Base-by-base conservation (phyloP, 1,284 basidiomycete genomes). In the Wolfiporia cocos region DNA sequence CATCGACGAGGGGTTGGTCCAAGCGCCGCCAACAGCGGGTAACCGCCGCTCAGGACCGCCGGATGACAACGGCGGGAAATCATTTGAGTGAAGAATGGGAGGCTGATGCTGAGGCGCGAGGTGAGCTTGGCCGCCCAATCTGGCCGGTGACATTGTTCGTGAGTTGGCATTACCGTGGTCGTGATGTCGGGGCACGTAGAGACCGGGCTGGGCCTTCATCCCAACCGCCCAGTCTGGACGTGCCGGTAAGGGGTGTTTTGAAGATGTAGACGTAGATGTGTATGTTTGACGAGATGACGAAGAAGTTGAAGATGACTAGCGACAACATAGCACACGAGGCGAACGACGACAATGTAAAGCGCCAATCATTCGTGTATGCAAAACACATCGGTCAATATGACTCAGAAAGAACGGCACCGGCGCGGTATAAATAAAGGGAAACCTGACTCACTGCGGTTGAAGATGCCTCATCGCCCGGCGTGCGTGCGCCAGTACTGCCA, bases 191-290 rank as follows among this genome's bases (percentile, higher is more conserved):
- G 70, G 62, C 35, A 71, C 50, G 49, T 78, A 74, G 32, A 81
- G 59, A 10, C 74, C 80, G 32, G 79, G 76, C 48, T 84, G 78
- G 0, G 86, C 76, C 57, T 81, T 84, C 26, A 89, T 67, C 6
- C 86, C 85, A 10, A 89, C 84, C 18, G 86, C 86, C 86, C 87
- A 90, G 57, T 90, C 86, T 30, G 86, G 86, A 44, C 86, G 73
- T 3, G 85, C 66, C 9, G 86, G 86, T 34, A 90, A 69, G 19
- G 86, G 86, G 55, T 90, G 86, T 53, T 82, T 77, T 24, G 81
- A 82, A 2, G 65, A 62, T 4, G 74, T 81, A 20, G 84, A 85
- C 1, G 81, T 85, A 20, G 84, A 85, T 1, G 81, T 85, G 51
- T 74, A 85, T 6, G 83, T 84, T 49, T 76, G 72, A 35, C 80